These are phyloP conservation scores for Rhizopus sp. DNA, from an alignment of 371 early-diverging fungal genomes.

Conservation along the genomic window DNA sequence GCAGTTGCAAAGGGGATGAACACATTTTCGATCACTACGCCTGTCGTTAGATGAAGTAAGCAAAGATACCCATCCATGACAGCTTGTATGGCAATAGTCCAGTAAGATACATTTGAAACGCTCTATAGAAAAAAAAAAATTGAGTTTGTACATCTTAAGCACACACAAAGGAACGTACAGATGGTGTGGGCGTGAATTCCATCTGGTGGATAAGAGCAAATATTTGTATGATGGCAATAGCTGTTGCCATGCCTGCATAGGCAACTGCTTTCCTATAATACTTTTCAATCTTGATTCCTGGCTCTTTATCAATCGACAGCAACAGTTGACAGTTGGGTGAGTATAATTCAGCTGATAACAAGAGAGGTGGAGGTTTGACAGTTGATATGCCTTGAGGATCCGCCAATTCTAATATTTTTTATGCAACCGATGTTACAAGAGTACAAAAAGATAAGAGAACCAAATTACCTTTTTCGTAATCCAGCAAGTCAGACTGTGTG, in stretches of 20 bases:
- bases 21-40: slow-evolving; percentile 56
- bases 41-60: slow-evolving; percentile 65
- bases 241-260: slow-evolving; percentile 60
- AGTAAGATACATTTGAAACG: slow-evolving; percentile 76
- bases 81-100: slow-evolving; percentile 70
- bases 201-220: slow-evolving; percentile 69
- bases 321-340: slow-evolving; percentile 60
- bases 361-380: slow-evolving; percentile 51
- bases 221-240: slow-evolving; percentile 57
- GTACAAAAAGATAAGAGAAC: neutral
- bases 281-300: slow-evolving; percentile 57
- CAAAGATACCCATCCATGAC: slow-evolving; percentile 73
- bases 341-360: slow-evolving; percentile 54
- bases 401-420: slow-evolving; percentile 32
- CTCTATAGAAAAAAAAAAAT: slow-evolving; percentile 34
- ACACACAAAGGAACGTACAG: slow-evolving; percentile 40
- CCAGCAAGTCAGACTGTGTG: slow-evolving; percentile 47
- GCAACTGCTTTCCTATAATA: slow-evolving; percentile 57
- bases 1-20: slow-evolving; percentile 69
- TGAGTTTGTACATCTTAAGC: neutral
- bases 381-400: slow-evolving; percentile 60
- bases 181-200: slow-evolving; percentile 75
- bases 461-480: slow-evolving; percentile 55
- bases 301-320: slow-evolving; percentile 37
- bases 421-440: neutral